Base-by-base conservation (phyloP, 441 rosid species). In the Erodium chrysanthum region DNA sequence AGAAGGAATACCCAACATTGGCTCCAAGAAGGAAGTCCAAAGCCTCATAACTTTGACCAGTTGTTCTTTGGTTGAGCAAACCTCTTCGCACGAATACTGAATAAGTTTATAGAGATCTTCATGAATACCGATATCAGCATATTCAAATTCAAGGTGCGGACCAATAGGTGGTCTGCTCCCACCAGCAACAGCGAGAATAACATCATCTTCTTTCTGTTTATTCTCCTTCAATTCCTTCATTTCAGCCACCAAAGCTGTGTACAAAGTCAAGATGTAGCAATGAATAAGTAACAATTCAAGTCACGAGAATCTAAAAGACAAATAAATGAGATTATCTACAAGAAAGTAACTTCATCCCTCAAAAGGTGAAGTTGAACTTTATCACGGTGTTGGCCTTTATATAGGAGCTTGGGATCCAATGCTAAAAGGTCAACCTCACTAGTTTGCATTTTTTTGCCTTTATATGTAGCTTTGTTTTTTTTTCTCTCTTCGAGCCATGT, bases 91-190 rank as follows among this genome's bases (percentile, higher is more conserved):
- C 2, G 98, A 92, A 82, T 85, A 92, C 77, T 92, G 90, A 67
- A 95, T 82, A 58, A 95, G 95, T 83, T 92, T 96, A 80, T 86
- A 90, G 50, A 95, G 70, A 81, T 95, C 97, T 79, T 92, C 99
- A 64, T 95, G 98, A 73, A 92, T 82, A 59, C 86, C 90, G 67
- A 82, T 77, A 77, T 95, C 99, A 14, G 84, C 81, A 80, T 83
- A 95, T 71, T 87, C 88, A 48, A 86, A 90, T 81, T 86, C 91
- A 85, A 95, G 71, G 80, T 86, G 81, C 8, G 96, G 81, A 76
- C 81, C 75, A 63, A 86, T 70, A 10, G 88, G 80, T 67, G 83
- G 79, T 74, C 90, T 86, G 77, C 84, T 92, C 70, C 95, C 96
- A 77, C 93, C 86, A 75, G 98, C 87, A 81, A 90, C 83, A 66